Evolutionary conservation across 2,329 filamentous ascomycete genomes (phyloP).

Genomic region (Endothia cerciana): DNA sequence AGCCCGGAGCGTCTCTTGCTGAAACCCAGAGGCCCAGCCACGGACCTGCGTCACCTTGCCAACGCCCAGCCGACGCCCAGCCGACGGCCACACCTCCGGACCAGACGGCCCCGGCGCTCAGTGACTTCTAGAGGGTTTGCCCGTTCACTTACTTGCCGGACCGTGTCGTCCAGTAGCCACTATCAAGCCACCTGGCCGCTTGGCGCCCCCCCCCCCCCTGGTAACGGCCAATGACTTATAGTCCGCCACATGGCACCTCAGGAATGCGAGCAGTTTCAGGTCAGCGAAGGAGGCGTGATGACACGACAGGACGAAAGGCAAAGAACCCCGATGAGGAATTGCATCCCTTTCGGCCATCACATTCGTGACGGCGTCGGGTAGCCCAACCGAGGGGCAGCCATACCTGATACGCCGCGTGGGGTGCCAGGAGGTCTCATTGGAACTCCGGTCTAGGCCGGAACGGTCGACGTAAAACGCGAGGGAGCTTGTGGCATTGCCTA

Average conservation of each 20-base stretch:
- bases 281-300: not conserved
- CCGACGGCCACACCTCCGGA: not conserved
- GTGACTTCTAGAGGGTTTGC: not conserved
- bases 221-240: not conserved
- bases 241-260: not conserved
- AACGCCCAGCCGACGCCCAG: too few species aligned
- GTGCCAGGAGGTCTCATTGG: slow-evolving; percentile 10
- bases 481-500: slow-evolving; percentile 18
- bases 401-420: slow-evolving; percentile 14
- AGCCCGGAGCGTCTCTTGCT: not conserved
- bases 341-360: not conserved
- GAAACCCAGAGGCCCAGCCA: slow-evolving; percentile 1
- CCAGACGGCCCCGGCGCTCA: not conserved
- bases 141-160: not conserved
- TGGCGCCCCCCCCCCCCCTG: not conserved
- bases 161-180: not conserved
- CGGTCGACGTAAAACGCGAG: slow-evolving; percentile 18
- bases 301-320: not conserved
- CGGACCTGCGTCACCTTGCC: not conserved
- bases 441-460: slow-evolving; percentile 18
- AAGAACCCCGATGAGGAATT: not conserved
- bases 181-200: not conserved
- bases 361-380: slow-evolving; percentile 3
- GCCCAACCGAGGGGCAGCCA: not conserved
- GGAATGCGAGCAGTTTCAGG: slow-evolving; percentile 8